A percentile compares a stretch with the other conserved stretches of the same genome.
These are phyloP conservation scores for Phaeotremella fagi DNA, from an alignment of 768 basidiomycete species.

Conservation along the genomic window DNA sequence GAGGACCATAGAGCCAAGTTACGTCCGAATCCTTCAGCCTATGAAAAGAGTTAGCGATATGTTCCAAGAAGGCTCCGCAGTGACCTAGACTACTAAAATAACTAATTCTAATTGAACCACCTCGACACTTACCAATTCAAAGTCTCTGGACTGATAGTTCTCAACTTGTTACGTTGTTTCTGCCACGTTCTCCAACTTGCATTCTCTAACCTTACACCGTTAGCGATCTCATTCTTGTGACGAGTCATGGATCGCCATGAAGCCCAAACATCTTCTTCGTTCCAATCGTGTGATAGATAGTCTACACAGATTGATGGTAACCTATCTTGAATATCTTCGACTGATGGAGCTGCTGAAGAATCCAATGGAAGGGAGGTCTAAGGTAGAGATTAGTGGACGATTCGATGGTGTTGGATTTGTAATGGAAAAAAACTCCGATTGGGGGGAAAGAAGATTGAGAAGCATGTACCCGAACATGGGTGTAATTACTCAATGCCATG, in stretches of 20 bases:
- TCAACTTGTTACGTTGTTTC: conserved; percentile 95
- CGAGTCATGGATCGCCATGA: conserved; percentile 98
- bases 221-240: conserved; percentile 96
- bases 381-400: background rate
- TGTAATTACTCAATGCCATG: too few species aligned
- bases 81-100: too few species aligned
- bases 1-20: conserved; percentile 96
- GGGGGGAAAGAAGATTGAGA: too few species aligned
- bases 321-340: conserved; percentile 62
- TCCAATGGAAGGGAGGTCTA: conserved; percentile 47
- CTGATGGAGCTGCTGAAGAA: conserved; percentile 46
- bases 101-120: too few species aligned
- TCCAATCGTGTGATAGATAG: conserved; percentile 96
- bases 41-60: too few species aligned
- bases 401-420: too few species aligned
- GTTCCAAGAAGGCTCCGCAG: too few species aligned
- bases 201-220: conserved; percentile 91
- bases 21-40: conserved; percentile 99
- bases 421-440: too few species aligned
- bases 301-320: conserved; percentile 89
- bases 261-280: conserved; percentile 96
- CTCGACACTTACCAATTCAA: conserved; percentile 82
- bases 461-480: too few species aligned
- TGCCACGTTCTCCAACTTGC: conserved; percentile 99
- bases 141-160: conserved; percentile 92